Percentiles rank a stretch among this genome's conserved stretches.
Evolutionary conservation across 345 rosid genomes (phyloP).

Genomic region (Acer campestre): DNA sequence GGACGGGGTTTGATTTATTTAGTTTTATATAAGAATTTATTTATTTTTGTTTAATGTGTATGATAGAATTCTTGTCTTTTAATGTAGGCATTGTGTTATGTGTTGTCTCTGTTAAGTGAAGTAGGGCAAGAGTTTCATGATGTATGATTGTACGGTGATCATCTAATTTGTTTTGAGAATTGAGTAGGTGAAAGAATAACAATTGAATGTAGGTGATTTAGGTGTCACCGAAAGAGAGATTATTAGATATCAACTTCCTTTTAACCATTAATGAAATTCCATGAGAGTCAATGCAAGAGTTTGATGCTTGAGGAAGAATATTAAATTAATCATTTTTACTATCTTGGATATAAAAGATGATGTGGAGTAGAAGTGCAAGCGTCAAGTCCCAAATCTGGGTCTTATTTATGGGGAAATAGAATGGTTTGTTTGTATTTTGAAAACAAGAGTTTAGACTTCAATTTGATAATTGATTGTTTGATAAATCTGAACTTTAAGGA

Average conservation of each 20-base stretch:
- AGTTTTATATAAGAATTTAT: no score
- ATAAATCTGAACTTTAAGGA: background rate
- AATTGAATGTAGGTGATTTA: background rate
- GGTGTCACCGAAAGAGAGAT: background rate
- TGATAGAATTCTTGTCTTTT: no score
- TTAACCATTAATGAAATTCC: no score
- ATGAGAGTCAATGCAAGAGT: no score
- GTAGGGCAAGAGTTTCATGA: background rate
- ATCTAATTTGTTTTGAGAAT: background rate
- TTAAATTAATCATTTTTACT: no score
- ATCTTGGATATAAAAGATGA: background rate
- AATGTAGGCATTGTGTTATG: no score
- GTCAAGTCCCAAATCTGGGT: background rate
- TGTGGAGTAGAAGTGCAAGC: background rate
- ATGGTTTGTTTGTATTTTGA: no score
- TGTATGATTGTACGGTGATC: background rate
- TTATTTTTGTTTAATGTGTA: no score
- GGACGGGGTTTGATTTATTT: no score
- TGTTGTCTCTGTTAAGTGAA: background rate
- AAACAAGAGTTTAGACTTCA: background rate
- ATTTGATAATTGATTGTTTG: no score
- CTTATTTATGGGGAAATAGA: background rate
- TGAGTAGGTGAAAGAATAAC: background rate
- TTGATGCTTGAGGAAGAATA: background rate
- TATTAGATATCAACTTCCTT: no score